Evolutionary conservation across 768 basidiomycete genomes (phyloP), one percentile per base, ranked within the genome.

Genomic region (Mycena sanguinolenta): DNA sequence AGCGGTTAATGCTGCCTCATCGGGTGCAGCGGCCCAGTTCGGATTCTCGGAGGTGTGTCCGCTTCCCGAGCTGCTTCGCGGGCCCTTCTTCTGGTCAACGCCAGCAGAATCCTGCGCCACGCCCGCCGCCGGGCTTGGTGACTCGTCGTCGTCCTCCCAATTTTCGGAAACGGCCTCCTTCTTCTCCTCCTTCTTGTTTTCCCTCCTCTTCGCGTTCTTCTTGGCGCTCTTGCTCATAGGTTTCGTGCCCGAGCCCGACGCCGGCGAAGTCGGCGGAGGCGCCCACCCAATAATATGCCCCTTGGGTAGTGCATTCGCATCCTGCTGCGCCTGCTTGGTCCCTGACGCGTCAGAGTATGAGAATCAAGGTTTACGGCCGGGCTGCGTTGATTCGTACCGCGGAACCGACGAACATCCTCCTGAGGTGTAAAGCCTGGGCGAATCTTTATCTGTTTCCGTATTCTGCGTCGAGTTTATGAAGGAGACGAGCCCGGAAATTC

Each of bases 391-490:
- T 32, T 49, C 68, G 52, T 61, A 49, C 93, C 90, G 62, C 95
- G 89, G 81, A 96, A 98, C 57, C 91, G 90, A n/a, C 89, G 87
- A 10, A 97, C 88, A 81, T 98, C 96, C 80, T 98, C 96, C 81
- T 96, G 95, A 0, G 96, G 96, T 6, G 95, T 97, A 81, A 92
- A 98, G 0, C 96, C 96, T 3, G 95, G 96, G 30, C 96, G 87
- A 72, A 98, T 92, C 84, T 92, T 96, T 65, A 93, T 84, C 81
- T 96, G 89, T 81, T 96, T 97, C 71, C 96, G 91, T 38, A 95
- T 80, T 57, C 96, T 98, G 60, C 13, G 52, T 54, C 27, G 62
- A 69, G 54, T 49, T n/a, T 65, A 74, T 71, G 58, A 62, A 63
- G 64, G 50, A 66, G 39, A 62, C 63, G 72, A 65, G 67, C 57